Percentiles rank a stretch among this genome's conserved stretches.
Conservation (phyloP, 306 rosid genomes). For the Nissolia schottii region DNA sequence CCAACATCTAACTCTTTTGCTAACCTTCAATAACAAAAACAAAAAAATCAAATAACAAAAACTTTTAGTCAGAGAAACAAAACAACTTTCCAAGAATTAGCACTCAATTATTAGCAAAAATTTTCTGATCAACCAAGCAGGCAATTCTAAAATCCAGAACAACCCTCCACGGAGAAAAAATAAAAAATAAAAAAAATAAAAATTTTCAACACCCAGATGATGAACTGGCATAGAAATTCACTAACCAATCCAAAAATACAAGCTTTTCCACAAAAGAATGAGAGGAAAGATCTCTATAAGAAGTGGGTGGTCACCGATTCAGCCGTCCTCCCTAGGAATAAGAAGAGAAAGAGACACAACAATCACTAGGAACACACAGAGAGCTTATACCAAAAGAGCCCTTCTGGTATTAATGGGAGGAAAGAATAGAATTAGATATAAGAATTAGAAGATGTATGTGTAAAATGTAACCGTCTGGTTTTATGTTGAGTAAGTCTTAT, state of each 20-base stretch:
- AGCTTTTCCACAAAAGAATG: constrained; percentile 25
- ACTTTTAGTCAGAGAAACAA: constrained; percentile 13
- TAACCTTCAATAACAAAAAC: constrained; percentile 23
- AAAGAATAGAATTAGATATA: not conserved
- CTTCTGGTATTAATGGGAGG: not conserved
- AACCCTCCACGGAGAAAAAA: not conserved
- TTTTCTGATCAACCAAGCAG: constrained; percentile 36
- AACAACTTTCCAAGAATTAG: not conserved
- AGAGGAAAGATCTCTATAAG: constrained; percentile 25
- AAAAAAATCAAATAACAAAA: constrained; percentile 9
- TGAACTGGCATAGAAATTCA: constrained; percentile 23
- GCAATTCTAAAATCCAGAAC: constrained; percentile 18
- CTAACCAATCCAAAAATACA: constrained; percentile 43
- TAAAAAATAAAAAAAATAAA: not conserved
- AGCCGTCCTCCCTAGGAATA: constrained; percentile 9
- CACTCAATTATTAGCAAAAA: constrained; percentile 24
- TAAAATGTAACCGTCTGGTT: constrained; percentile 25
- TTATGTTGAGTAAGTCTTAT: constrained; percentile 33
- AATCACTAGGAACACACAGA: not conserved
- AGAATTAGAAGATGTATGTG: not conserved
- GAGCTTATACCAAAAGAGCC: not conserved
- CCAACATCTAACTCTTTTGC: constrained; percentile 53
- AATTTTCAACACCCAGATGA: constrained; percentile 17
- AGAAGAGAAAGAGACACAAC: constrained; percentile 13
- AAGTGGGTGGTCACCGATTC: constrained; percentile 32